Base-by-base conservation (phyloP, 2,329 filamentous ascomycete species). In the Neobulgaria alba region DNA sequence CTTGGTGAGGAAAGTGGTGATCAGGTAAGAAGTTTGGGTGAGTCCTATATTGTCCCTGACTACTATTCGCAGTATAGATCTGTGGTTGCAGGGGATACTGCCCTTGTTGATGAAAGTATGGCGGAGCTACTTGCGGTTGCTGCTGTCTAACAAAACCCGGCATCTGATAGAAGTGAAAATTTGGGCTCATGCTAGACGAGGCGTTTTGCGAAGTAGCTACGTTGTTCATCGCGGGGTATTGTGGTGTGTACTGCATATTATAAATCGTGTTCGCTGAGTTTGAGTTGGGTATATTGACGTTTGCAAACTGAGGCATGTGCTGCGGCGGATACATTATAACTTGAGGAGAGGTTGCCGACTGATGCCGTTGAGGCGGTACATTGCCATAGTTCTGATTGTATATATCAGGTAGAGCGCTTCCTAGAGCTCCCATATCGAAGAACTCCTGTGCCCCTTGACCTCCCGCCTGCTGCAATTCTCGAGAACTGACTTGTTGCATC, bases 381-480 rank as follows among this genome's bases (percentile, higher is more conserved):
- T 45, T 45, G 5, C 42, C 37, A 30, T 56, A 55, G 23, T 43
- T 49, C 36, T 52, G 52, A 33, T 57, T 53, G 8, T 44, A 41
- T 29, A 38, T 29, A 31, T 58, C 55, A 30, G 57, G 53, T 8
- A 60, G 43, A 2, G 51, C 40, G 15, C 38, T 45, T 26, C 47
- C 49, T 4, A 60, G 38, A 30, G 43, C 37, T n/a, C 33, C 41
- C 48, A 60, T 51, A 29, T 50, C 48, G 29, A 57, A 59, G 10
- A 46, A 15, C 17, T 56, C 52, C 21, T 43, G 40, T 32, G 48
- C 42, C 38, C 33, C 45, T 46, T 51, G 52, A 20, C 38, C 33
- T 14, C 9, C 33, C 36, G 42, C 33, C 14, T 49, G 45, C 18
- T 44, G 44, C 7, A 12, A 26, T 7, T 12, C 23, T 26, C 12